Evolutionary conservation across 352 stramenopile species (phyloP).

Genomic region (Phytophthora sp.): DNA sequence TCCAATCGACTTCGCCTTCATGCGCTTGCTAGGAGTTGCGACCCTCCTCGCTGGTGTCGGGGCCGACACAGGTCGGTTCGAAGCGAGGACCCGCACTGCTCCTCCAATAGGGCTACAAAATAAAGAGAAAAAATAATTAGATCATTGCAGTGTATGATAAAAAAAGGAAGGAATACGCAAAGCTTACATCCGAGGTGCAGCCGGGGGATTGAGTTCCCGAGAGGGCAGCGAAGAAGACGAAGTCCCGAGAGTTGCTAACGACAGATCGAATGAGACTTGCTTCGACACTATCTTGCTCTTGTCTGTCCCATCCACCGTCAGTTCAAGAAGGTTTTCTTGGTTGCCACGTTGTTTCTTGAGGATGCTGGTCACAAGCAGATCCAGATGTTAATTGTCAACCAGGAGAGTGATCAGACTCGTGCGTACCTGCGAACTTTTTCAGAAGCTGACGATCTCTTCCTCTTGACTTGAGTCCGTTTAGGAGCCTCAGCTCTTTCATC

Average conservation of each 20-base stretch:
- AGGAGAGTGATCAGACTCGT: background rate
- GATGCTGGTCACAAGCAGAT: constrained; percentile 47
- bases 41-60: constrained; percentile 36
- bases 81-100: constrained; percentile 49
- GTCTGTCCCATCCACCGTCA: constrained; percentile 4
- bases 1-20: constrained; percentile 70
- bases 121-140: constrained; percentile 21
- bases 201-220: constrained; percentile 35
- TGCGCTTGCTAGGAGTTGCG: constrained; percentile 38
- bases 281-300: constrained; percentile 38
- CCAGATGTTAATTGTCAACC: background rate
- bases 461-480: constrained; percentile 21
- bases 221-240: constrained; percentile 24
- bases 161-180: background rate
- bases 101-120: constrained; percentile 29
- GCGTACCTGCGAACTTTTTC: constrained; percentile 60
- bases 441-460: constrained; percentile 34
- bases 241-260: constrained; percentile 17
- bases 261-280: constrained; percentile 74
- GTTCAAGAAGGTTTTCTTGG: constrained; percentile 4
- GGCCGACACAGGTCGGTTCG: constrained; percentile 30
- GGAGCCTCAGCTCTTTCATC: constrained; percentile 19
- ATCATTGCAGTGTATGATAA: background rate
- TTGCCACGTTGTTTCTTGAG: constrained; percentile 67
- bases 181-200: constrained; percentile 52